A percentile compares a stretch with the other conserved stretches of the same genome.
Evolutionary conservation across 1,139 yeast genomes (phyloP).

Genomic region (Yamadazyma songkhlaensis): DNA sequence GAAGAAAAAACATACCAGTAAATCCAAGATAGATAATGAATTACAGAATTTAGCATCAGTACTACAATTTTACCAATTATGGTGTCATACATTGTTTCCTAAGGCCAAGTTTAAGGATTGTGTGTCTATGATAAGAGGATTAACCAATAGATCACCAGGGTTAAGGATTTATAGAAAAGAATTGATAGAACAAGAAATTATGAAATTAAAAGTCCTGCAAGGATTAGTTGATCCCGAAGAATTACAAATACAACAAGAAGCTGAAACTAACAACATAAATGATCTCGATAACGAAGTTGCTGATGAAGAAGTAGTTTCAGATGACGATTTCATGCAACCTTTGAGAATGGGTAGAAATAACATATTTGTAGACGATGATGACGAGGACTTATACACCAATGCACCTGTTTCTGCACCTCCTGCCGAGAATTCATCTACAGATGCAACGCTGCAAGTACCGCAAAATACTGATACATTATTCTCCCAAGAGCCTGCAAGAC

Average conservation of each 20-base stretch:
- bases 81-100: slow-evolving; percentile 84
- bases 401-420: slow-evolving; percentile 5
- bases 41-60: slow-evolving; percentile 42
- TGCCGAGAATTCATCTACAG: too few species aligned
- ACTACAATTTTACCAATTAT: slow-evolving; percentile 68
- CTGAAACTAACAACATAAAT: slow-evolving; percentile 9
- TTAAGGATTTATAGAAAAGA: slow-evolving; percentile 36
- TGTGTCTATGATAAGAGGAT: slow-evolving; percentile 30
- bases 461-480: too few species aligned
- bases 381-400: slow-evolving; percentile 16
- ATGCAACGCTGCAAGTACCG: too few species aligned
- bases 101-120: slow-evolving; percentile 74
- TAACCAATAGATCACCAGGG: slow-evolving; percentile 32
- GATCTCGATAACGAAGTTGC: slow-evolving; percentile 27
- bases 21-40: slow-evolving; percentile 35
- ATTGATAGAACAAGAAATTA: slow-evolving; percentile 33
- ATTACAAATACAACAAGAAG: not conserved
- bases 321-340: slow-evolving; percentile 5
- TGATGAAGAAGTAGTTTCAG: not conserved
- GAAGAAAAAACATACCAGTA: slow-evolving; percentile 26
- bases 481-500: slow-evolving; percentile 1
- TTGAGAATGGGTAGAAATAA: slow-evolving; percentile 2
- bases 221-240: slow-evolving; percentile 18
- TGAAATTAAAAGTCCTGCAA: slow-evolving; percentile 28
- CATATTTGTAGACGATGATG: slow-evolving; percentile 8